Evolutionary conservation across 2,329 filamentous ascomycete species (phyloP), one percentile per base, ranked within the genome.

Genomic region (Xylaria polymorpha): DNA sequence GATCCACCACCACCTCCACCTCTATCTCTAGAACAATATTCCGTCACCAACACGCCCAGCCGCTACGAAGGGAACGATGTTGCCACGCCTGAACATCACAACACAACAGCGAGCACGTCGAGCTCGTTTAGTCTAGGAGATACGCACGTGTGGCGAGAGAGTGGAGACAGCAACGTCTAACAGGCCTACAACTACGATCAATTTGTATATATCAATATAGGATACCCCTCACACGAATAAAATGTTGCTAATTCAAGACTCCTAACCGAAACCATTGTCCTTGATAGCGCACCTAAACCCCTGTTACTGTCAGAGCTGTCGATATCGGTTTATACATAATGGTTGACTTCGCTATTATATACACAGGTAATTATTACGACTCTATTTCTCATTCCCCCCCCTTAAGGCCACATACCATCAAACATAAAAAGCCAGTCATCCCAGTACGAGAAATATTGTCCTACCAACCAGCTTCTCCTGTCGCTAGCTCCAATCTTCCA

Each of bases 391-490:
- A 10, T 18, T 8, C 10, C 9, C 32, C 25, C 10, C 20, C 18
- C 3, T 67, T 64, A 81, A 20, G 81, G 80, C 81, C 82, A 83
- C 70, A 83, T 74, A 0, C 81, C 80, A 53, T 83, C 81, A 64
- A 79, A 83, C 81, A 85, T 85, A 62, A 83, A 85, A 48, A 84
- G 75, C 83, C 83, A 85, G 68, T 85, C 82, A 14, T 82, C 80
- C 80, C 80, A 85, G 73, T 84, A 85, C 20, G 76, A 77, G 5
- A 80, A 78, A 63, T 82, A 84, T 22, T 77, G 76, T 1, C 83
- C 83, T 14, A 83, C 78, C 20, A 85, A 74, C 73, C 80, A 82
- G 48, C 81, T 83, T 50, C 78, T 77, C 4, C 77, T 78, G 67
- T 85, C 83, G 0, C 81, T 80, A 0, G 76, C 77, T 3, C 78